Percentiles rank a stretch among this genome's conserved stretches.
Conservation (phyloP, 106 monocot genomes). For the Gastrodia elata region DNA sequence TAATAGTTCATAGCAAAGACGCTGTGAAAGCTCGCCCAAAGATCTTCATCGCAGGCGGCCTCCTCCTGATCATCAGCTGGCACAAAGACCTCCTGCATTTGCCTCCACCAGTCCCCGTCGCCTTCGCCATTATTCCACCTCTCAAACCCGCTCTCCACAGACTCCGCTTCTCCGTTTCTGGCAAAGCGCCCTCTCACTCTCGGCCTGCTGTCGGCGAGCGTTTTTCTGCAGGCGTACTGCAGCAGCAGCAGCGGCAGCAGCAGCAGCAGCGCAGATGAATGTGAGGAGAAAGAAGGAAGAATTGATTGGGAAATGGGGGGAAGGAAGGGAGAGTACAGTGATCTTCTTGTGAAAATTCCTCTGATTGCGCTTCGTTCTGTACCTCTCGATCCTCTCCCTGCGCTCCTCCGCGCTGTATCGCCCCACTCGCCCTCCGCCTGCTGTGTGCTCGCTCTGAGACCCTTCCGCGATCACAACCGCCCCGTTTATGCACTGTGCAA, state of each 20-base stretch:
- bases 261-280: too few relatives aligned
- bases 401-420: slow-evolving; percentile 79
- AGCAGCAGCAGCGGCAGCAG: not conserved
- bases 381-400: slow-evolving; percentile 68
- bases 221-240: slow-evolving; percentile 63
- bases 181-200: slow-evolving; percentile 51
- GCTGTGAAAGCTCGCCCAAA: slow-evolving; percentile 11
- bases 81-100: slow-evolving; percentile 14
- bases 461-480: slow-evolving; percentile 15
- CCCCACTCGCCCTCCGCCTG: slow-evolving; percentile 24
- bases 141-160: slow-evolving; percentile 6
- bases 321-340: slow-evolving; percentile 32
- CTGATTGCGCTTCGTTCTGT: slow-evolving; percentile 67
- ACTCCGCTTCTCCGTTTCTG: slow-evolving; percentile 20
- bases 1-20: slow-evolving; percentile 15
- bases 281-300: too few relatives aligned
- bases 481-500: slow-evolving; percentile 34
- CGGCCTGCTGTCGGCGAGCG: slow-evolving; percentile 51
- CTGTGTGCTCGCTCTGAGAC: slow-evolving; percentile 1
- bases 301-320: not conserved
- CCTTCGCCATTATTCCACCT: not conserved
- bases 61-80: slow-evolving; percentile 12
- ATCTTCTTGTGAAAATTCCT: slow-evolving; percentile 93
- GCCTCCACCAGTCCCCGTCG: slow-evolving; percentile 10
- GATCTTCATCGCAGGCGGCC: slow-evolving; percentile 10